Evolutionary conservation across 495 filamentous ascomycete genomes (phyloP).

Genomic region (Pyrenula massariospora): DNA sequence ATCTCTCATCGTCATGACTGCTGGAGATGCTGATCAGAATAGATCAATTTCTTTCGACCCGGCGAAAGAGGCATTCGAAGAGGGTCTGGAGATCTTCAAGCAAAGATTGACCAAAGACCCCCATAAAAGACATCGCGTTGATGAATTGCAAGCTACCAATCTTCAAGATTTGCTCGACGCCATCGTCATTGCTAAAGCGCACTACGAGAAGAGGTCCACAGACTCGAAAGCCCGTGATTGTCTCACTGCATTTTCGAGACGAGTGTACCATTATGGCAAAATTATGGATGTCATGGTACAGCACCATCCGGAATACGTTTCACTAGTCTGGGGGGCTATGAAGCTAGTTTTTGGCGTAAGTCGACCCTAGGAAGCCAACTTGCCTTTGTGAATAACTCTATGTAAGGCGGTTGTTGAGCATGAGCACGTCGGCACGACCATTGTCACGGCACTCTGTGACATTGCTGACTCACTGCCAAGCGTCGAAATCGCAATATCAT

Average conservation of each 20-base stretch:
- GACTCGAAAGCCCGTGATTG: background rate
- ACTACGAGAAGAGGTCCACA: background rate
- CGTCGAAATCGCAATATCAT: constrained; percentile 11
- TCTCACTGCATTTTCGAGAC: background rate
- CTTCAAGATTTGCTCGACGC: background rate
- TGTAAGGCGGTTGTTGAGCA: background rate
- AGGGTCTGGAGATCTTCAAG: constrained; percentile 1
- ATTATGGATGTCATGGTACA: constrained; percentile 1
- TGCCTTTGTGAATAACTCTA: background rate
- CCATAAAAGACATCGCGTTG: background rate
- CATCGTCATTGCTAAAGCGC: background rate
- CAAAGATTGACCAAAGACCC: background rate
- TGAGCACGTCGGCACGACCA: background rate
- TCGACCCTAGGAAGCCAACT: background rate
- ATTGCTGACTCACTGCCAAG: constrained; percentile 22
- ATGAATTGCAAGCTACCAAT: background rate
- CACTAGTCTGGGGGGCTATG: background rate
- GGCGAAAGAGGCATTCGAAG: background rate
- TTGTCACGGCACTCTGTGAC: constrained; percentile 12
- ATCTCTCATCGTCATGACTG: too few species aligned
- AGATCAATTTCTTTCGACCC: background rate
- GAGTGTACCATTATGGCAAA: background rate
- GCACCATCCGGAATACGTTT: constrained; percentile 1
- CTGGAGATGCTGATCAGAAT: background rate
- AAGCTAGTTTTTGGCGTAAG: background rate